A percentile compares a stretch with the other conserved stretches of the same genome.
Evolutionary conservation across 106 monocot species (phyloP).

Genomic region (Phalaenopsis equestris): DNA sequence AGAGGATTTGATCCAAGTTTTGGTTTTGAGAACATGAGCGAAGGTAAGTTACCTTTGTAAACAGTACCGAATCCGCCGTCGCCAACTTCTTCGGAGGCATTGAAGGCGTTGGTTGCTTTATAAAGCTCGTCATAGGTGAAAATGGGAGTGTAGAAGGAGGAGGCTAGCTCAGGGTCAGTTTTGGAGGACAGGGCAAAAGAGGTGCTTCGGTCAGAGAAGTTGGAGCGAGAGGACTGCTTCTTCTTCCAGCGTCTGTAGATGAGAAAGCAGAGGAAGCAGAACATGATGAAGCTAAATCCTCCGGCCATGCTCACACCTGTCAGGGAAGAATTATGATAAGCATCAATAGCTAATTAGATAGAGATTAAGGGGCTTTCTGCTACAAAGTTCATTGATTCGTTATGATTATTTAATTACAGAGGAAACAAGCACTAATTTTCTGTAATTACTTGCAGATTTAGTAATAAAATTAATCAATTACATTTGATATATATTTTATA

Average conservation of each 20-base stretch:
- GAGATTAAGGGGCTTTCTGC: too few species aligned
- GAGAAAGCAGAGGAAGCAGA: conserved; percentile 3
- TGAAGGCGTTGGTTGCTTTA: conserved; percentile 26
- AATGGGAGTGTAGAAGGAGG: conserved; percentile 11
- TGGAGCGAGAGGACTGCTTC: neutral
- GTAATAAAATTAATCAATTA: too few species aligned
- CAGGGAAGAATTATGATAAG: neutral
- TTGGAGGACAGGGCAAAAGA: neutral
- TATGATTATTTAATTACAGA: neutral
- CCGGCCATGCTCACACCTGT: conserved; percentile 6
- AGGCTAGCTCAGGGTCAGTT: neutral
- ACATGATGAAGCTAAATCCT: neutral
- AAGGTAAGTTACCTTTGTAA: conserved; percentile 20
- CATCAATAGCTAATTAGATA: neutral
- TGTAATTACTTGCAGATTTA: too few species aligned
- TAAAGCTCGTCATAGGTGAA: conserved; percentile 33
- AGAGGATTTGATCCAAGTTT: neutral
- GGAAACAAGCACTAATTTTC: neutral
- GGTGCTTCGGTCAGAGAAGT: neutral
- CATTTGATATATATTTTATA: too few species aligned
- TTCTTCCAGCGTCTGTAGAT: conserved; percentile 1
- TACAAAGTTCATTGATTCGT: too few species aligned
- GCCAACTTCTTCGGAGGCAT: conserved; percentile 19
- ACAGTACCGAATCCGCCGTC: conserved; percentile 32
- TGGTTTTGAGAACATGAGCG: neutral